These are phyloP conservation scores for Plasmodium sp. DNA, from an alignment of 169 alveolate genomes.

Conservation along the genomic window DNA sequence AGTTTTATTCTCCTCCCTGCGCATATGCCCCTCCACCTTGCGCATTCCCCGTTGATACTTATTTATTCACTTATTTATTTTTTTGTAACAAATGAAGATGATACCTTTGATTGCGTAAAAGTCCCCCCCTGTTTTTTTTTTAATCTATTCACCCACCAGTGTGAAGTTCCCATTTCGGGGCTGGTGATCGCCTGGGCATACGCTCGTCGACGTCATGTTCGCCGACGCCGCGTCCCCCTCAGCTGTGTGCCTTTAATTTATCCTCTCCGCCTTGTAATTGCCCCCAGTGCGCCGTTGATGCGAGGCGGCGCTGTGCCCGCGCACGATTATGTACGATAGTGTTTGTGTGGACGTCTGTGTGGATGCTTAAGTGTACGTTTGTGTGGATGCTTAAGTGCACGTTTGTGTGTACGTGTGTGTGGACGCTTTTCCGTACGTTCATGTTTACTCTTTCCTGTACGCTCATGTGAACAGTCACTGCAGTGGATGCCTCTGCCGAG, in stretches of 20 bases:
- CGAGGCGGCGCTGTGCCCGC: not conserved
- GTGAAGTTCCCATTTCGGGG: not conserved
- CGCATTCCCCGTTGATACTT: not conserved
- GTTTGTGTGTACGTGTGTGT: too few relatives aligned
- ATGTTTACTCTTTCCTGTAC: too few relatives aligned
- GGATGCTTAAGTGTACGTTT: too few relatives aligned
- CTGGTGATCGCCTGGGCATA: not conserved
- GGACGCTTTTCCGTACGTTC: not conserved
- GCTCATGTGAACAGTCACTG: not conserved
- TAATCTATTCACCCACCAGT: not conserved
- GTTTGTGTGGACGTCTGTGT: not conserved
- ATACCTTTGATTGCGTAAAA: not conserved
- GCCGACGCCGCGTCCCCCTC: not conserved
- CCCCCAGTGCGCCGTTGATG: not conserved
- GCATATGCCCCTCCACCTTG: not conserved
- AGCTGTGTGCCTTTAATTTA: not conserved
- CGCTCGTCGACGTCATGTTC: not conserved
- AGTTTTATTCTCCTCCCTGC: not conserved
- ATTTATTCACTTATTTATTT: not conserved
- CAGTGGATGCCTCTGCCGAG: not conserved
- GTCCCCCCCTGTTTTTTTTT: not conserved
- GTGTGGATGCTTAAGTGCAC: not conserved
- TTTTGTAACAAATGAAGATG: not conserved
- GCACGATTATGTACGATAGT: not conserved
- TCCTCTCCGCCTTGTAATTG: not conserved